These are phyloP conservation scores for Cardiosporidium cionae DNA, from an alignment of 169 alveolate genomes.

Conservation along the genomic window DNA sequence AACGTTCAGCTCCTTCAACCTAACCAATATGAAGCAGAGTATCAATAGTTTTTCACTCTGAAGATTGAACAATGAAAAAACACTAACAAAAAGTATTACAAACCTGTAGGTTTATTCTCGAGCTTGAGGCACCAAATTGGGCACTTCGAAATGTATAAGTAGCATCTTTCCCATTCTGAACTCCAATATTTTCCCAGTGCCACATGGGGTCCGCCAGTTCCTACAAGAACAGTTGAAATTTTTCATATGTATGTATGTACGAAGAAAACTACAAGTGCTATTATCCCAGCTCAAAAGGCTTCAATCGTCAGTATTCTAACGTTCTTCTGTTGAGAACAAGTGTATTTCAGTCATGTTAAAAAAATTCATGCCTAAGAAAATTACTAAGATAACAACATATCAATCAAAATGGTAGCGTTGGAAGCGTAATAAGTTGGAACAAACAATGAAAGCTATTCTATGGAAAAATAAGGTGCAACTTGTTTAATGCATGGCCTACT, in stretches of 20 bases:
- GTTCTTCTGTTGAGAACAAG: not conserved
- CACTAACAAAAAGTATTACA: no score
- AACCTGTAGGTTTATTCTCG: constrained; percentile 46
- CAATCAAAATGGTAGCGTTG: no score
- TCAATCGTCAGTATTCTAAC: not conserved
- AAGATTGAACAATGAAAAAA: no score
- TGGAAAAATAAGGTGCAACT: no score
- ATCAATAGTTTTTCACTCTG: no score
- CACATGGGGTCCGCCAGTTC: constrained; percentile 37
- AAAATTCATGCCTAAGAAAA: no score
- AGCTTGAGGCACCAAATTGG: constrained; percentile 36
- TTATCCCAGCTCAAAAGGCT: not conserved
- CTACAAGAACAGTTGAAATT: not conserved
- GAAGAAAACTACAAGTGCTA: not conserved
- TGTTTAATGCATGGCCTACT: no score
- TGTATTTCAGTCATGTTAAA: not conserved
- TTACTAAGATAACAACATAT: no score
- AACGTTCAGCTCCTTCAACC: not conserved
- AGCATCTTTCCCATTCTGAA: constrained; percentile 26
- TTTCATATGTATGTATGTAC: not conserved
- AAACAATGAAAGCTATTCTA: no score
- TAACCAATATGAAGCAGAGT: no score
- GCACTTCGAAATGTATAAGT: constrained; percentile 28
- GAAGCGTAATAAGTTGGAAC: no score
- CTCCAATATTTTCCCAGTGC: constrained; percentile 45